Evolutionary conservation across 2,329 filamentous ascomycete genomes (phyloP).

Genomic region (Epicoccum sorghinum): DNA sequence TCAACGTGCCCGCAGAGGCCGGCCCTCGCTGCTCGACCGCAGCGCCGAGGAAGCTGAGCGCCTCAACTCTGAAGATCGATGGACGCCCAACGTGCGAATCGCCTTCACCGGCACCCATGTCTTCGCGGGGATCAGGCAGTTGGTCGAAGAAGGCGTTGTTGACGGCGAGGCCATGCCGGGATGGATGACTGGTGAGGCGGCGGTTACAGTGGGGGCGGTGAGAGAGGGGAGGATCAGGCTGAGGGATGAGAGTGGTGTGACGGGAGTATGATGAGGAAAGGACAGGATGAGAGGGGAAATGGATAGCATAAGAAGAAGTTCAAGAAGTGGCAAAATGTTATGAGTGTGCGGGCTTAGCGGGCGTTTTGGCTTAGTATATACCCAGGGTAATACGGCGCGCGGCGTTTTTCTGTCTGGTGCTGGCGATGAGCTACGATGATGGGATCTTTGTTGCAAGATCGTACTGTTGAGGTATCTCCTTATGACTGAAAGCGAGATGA

Average conservation of each 20-base stretch:
- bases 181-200: constrained; percentile 90
- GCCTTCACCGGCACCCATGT: constrained; percentile 78
- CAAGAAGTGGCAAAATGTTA: too few relatives aligned
- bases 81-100: constrained; percentile 67
- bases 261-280: too few relatives aligned
- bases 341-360: constrained; percentile 19
- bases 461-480: too few relatives aligned
- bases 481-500: too few relatives aligned
- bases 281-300: too few relatives aligned
- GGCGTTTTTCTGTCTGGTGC: constrained; percentile 16
- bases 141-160: constrained; percentile 77
- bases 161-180: constrained; percentile 81
- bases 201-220: constrained; percentile 75
- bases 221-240: constrained; percentile 65
- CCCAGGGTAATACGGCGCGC: constrained; percentile 28
- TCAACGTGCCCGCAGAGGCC: constrained; percentile 32
- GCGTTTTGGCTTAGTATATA: constrained; percentile 28
- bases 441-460: too few relatives aligned
- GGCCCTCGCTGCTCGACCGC: constrained; percentile 43
- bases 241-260: constrained; percentile 19
- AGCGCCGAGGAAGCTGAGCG: constrained; percentile 40
- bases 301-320: too few relatives aligned
- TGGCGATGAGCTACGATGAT: background rate
- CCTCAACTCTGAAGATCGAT: constrained; percentile 43
- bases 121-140: constrained; percentile 77